These are phyloP conservation scores for Ramaria sp. DNA, from an alignment of 768 basidiomycete species.

Conservation along the genomic window DNA sequence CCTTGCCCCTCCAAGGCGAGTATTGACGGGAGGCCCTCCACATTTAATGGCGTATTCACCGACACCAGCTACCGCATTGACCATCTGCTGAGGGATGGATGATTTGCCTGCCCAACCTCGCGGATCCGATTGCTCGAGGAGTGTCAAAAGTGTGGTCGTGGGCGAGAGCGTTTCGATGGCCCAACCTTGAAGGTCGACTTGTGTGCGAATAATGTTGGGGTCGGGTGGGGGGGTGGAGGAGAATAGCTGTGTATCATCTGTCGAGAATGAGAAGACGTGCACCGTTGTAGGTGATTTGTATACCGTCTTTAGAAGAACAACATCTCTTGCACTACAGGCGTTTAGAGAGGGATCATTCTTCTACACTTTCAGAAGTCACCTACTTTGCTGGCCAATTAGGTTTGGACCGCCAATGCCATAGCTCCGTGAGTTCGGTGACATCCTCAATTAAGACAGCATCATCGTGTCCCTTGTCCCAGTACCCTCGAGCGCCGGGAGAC, in stretches of 20 bases:
- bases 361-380: constrained; percentile 20
- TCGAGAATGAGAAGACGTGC: constrained; percentile 92
- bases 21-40: constrained; percentile 89
- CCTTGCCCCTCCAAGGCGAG: constrained; percentile 70
- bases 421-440: constrained; percentile 79
- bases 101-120: constrained; percentile 96
- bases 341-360: neutral
- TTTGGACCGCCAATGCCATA: constrained; percentile 90
- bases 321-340: constrained; percentile 66
- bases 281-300: constrained; percentile 95
- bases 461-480: constrained; percentile 88
- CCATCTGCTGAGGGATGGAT: constrained; percentile 91
- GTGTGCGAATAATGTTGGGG: constrained; percentile 77
- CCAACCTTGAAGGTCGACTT: constrained; percentile 98
- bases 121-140: constrained; percentile 94
- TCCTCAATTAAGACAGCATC: constrained; percentile 82
- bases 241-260: constrained; percentile 81
- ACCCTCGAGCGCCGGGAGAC: constrained; percentile 71
- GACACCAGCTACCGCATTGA: constrained; percentile 77
- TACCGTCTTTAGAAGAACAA: constrained; percentile 85
- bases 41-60: constrained; percentile 94
- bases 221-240: constrained; percentile 57
- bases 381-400: constrained; percentile 92
- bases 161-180: constrained; percentile 93
- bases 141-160: constrained; percentile 84